phyloP scores from a whole-genome alignment of 2,329 filamentous ascomycete genomes.

The Podosphaera xanthii region DNA sequence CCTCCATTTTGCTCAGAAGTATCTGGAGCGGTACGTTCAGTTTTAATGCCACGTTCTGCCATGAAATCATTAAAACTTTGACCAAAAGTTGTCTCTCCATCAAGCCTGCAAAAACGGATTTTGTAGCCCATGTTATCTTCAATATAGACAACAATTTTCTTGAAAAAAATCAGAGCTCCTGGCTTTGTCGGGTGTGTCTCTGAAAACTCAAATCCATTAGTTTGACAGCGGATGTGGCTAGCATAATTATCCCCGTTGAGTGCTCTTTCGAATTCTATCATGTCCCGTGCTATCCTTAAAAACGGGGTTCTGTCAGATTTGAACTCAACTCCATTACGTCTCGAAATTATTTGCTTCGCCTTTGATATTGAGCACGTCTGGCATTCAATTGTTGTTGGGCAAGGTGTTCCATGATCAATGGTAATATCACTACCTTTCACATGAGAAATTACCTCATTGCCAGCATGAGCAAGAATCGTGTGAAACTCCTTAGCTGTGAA shows the following conservation, averaged over 20 bases:
- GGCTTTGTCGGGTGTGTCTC: neutral
- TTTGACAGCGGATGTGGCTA: neutral
- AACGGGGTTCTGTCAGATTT: neutral
- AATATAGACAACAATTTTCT: neutral
- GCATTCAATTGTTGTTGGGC: neutral
- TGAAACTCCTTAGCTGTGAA: neutral
- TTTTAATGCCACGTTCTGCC: neutral
- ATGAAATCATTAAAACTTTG: neutral
- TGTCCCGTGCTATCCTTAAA: neutral
- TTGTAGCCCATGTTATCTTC: neutral
- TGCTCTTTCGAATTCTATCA: neutral
- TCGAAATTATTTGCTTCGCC: neutral
- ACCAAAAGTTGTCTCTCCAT: neutral
- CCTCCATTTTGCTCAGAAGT: neutral
- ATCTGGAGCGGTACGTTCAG: neutral
- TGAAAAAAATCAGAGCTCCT: neutral
- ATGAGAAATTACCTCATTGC: neutral
- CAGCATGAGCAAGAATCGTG: neutral
- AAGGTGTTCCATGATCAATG: neutral
- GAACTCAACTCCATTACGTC: neutral
- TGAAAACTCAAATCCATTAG: neutral
- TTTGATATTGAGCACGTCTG: neutral
- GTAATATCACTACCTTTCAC: neutral
- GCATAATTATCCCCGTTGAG: neutral
- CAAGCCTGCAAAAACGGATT: neutral